Base-by-base conservation (phyloP, 805 yeast genomes). In the Nematodospora valgi region DNA sequence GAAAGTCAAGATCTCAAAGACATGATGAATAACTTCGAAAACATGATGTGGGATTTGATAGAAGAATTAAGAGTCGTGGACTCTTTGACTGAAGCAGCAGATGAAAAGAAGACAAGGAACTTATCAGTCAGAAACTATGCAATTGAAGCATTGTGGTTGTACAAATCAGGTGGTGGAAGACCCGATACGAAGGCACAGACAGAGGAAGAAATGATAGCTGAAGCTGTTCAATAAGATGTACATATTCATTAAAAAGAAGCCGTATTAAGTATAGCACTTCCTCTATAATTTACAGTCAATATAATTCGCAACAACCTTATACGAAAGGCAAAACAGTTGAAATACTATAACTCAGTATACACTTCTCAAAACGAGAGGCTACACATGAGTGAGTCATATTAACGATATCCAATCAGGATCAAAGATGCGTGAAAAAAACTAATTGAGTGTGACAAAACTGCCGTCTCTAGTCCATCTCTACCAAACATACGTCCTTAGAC, bases 131-230 rank as follows among this genome's bases (percentile, higher is more conserved):
- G 85, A 47, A 84, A 76, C 46, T 86, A 87, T 54, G 95, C 96
- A 1, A 70, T 83, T 20, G 97, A 89, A 46, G 95, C 96, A 0
- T 67, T 89, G 23, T 89, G 96, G 95, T 60, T 89, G 35, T 86
- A 95, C 93, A 80, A 72, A 46, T 59, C 70, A 46, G 76, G 73
- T 1, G 74, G 75, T 0, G 78, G 40, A 45, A 53, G 48, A 40
- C 47, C 58, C 41, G 24, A 31, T 12, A 10, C 18, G 25, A 30
- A 30, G 17, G 12, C 30, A 13, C 10, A 24, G 20, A 45, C 42
- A 14, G 62, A 56, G 35, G 61, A 54, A 27, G 62, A 62, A 6
- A 41, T 46, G 24, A 47, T 62, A 10, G 46, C 53, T 21, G 40
- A 43, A 30, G 18, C 42, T 21, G 34, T 41, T 24, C 37, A 32